These are phyloP conservation scores for Vanderwaltozyma polyspora DNA, from an alignment of 805 yeast species.

Conservation along the genomic window DNA sequence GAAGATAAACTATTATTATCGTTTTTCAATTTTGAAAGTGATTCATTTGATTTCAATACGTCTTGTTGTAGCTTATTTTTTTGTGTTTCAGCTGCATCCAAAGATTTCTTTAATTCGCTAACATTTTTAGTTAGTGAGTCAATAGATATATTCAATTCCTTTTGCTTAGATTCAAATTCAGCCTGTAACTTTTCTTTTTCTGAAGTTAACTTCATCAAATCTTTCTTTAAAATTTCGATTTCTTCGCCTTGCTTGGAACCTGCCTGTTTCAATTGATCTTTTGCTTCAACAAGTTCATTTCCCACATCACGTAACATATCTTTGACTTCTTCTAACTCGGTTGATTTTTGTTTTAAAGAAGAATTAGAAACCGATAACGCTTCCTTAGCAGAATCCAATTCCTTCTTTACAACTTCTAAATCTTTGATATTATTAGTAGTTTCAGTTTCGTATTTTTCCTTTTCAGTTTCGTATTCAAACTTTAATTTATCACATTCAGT, in stretches of 20 bases:
- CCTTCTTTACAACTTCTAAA: conserved; percentile 3
- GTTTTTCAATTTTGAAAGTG: conserved; percentile 7
- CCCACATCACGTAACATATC: conserved; percentile 75
- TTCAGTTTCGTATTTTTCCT: conserved; percentile 5
- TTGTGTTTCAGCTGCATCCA: conserved; percentile 6
- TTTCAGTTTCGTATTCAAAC: conserved; percentile 10
- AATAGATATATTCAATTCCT: conserved; percentile 14
- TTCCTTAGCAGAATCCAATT: conserved; percentile 12
- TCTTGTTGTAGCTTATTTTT: conserved; percentile 3
- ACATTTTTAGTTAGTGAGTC: conserved; percentile 15
- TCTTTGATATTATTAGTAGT: conserved; percentile 21
- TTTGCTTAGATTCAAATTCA: conserved; percentile 22
- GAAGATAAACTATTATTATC: conserved; percentile 10
- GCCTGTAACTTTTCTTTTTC: conserved; percentile 12
- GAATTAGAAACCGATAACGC: conserved; percentile 15
- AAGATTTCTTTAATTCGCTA: conserved; percentile 5
- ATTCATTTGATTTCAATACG: conserved; percentile 7
- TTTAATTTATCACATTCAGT: conserved; percentile 8
- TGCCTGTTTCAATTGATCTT: conserved; percentile 40
- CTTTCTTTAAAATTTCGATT: conserved; percentile 6
- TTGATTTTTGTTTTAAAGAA: conserved; percentile 33
- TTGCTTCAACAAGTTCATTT: conserved; percentile 62
- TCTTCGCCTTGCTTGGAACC: conserved; percentile 5
- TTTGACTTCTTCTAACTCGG: conserved; percentile 57
- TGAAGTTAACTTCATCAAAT: conserved; percentile 11